Evolutionary conservation across 2,329 filamentous ascomycete genomes (phyloP), one percentile per base, ranked within the genome.

Genomic region (Penicillium sp.): DNA sequence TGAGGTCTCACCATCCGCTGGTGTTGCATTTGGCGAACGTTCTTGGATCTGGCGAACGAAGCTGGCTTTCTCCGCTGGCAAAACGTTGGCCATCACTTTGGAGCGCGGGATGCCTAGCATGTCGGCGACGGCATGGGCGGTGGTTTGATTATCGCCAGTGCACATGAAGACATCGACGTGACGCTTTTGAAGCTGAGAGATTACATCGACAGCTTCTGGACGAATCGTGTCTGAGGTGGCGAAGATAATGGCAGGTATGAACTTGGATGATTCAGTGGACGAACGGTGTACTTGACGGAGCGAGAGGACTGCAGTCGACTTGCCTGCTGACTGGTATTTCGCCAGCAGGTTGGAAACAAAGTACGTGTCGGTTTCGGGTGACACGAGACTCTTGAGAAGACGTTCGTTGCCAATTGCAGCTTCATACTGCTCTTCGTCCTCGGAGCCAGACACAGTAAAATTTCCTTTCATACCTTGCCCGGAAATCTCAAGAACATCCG

Each of bases 121-220:
- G 2, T 80, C 75, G 1, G 89, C 92, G 3, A 97, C 90, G 0
- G 91, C 90, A 21, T 82, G 79, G 2, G 92, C 92, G 0, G 92
- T 97, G n/a, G 79, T 86, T n/a, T 79, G 77, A 67, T 96, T 96
- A 76, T 97, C 92, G 31, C 92, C 92, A 0, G 91, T 95, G 37
- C 96, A 86, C 90, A 97, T 95, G 85, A 88, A 96, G 4, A 96
- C 88, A 32, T 86, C 83, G 45, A 89, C 86, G 21, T 87, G 85
- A 16, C 82, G 82, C 5, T 80, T 72, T 41, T 83, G 81, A 0
- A 96, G 82, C 1, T 85, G 79, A 7, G 75, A 72, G 55, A 96
- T 82, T 18, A 93, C 85, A 8, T 76, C 67, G 1, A 76, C 72
- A 0, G 91, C 86, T 72, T 95, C 90, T 0, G 84, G 82, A 3